These are phyloP conservation scores for Elsinoe arachidis DNA, from an alignment of 2,329 filamentous ascomycete genomes.

Conservation along the genomic window DNA sequence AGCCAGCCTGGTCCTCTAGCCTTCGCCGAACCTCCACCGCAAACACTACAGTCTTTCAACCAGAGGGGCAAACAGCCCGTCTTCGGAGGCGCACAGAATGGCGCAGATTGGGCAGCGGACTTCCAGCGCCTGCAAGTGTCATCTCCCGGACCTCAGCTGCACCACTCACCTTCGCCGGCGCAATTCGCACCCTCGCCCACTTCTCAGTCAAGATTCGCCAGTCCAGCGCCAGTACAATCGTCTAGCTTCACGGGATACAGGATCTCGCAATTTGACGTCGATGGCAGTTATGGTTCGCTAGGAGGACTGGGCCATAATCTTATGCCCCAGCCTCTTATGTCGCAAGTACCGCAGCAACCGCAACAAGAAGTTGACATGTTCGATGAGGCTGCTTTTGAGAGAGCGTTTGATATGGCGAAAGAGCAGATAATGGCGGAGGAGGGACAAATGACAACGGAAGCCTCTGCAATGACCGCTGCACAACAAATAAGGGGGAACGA, in stretches of 20 bases:
- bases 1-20: conserved; percentile 31
- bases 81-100: conserved; percentile 22
- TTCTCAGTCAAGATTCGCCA: background rate
- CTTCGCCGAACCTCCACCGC: conserved; percentile 29
- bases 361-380: conserved; percentile 34
- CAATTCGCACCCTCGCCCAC: conserved; percentile 4
- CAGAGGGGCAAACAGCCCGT: conserved; percentile 14
- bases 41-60: conserved; percentile 28
- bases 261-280: conserved; percentile 23
- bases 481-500: conserved; percentile 13
- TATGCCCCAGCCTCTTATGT: conserved; percentile 22
- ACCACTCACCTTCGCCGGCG: conserved; percentile 17
- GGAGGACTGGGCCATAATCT: conserved; percentile 25
- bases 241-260: background rate
- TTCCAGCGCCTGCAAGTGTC: conserved; percentile 41
- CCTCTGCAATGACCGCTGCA: conserved; percentile 13
- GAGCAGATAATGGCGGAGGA: conserved; percentile 29
- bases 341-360: conserved; percentile 5
- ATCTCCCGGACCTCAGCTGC: conserved; percentile 24
- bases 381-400: conserved; percentile 48
- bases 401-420: conserved; percentile 44
- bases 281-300: conserved; percentile 21
- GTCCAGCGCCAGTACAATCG: background rate
- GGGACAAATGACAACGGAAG: conserved; percentile 12
- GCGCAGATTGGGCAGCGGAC: conserved; percentile 41